These are phyloP conservation scores for Cyclotella baltica DNA, from an alignment of 108 stramenopile species.

Conservation along the genomic window DNA sequence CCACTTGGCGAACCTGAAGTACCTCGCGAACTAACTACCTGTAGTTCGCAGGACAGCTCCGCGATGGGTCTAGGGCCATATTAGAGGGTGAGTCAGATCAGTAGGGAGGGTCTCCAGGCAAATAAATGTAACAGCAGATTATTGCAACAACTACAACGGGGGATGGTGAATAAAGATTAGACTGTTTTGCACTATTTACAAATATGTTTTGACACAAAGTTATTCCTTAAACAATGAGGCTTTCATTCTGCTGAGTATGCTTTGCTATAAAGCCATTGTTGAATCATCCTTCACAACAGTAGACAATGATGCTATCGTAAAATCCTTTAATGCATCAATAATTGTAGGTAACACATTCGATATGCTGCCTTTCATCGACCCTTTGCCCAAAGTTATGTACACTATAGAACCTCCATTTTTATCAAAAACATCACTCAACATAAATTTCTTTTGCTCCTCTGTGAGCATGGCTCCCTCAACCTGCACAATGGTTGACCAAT, in stretches of 20 bases:
- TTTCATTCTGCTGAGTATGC: neutral
- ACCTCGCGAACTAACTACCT: too few species aligned
- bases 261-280: slow-evolving; percentile 35
- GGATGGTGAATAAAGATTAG: too few species aligned
- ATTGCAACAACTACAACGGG: too few species aligned
- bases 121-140: too few species aligned
- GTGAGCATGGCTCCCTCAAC: slow-evolving; percentile 13
- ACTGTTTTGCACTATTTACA: too few species aligned
- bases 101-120: too few species aligned
- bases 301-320: slow-evolving; percentile 26
- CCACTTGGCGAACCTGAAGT: too few species aligned
- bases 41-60: too few species aligned
- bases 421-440: slow-evolving; percentile 31
- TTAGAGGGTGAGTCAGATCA: too few species aligned
- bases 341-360: slow-evolving; percentile 13
- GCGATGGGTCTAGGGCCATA: too few species aligned
- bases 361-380: neutral
- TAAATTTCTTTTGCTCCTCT: slow-evolving; percentile 15
- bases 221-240: too few species aligned
- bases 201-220: too few species aligned
- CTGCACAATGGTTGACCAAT: slow-evolving; percentile 43
- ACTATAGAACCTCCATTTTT: slow-evolving; percentile 51
- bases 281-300: slow-evolving; percentile 46
- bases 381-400: slow-evolving; percentile 15
- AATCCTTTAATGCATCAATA: slow-evolving; percentile 24